A percentile compares a stretch with the other conserved stretches of the same genome.
Conservation (phyloP, 176 grass and related monocot species). For the Paspalum vaginatum region DNA sequence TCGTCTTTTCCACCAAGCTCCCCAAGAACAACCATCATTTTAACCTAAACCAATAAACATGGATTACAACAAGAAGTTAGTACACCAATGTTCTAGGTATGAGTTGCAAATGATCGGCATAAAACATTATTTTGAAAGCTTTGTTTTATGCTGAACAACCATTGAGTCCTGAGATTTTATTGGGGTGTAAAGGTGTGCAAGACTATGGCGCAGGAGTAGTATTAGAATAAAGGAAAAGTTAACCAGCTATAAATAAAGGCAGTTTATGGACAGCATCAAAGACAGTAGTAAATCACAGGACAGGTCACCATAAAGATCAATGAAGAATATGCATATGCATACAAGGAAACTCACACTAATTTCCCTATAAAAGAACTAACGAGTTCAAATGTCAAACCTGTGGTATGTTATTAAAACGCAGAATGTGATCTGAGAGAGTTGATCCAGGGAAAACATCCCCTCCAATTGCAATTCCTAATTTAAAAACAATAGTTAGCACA, state of each 20-base stretch:
- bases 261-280: background rate
- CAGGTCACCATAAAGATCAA: slow-evolving; percentile 5
- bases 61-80: background rate
- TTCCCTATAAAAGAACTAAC: slow-evolving; percentile 12
- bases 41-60: slow-evolving; percentile 68
- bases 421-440: slow-evolving; percentile 95
- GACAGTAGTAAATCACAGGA: background rate
- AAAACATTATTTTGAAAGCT: slow-evolving; percentile 1
- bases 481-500: slow-evolving; percentile 9
- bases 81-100: slow-evolving; percentile 30
- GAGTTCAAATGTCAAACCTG: slow-evolving; percentile 58
- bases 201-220: slow-evolving; percentile 21
- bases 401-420: slow-evolving; percentile 96
- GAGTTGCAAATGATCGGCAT: slow-evolving; percentile 16
- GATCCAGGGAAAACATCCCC: slow-evolving; percentile 99
- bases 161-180: slow-evolving; percentile 12
- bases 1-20: slow-evolving; percentile 96
- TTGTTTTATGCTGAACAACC: slow-evolving; percentile 20
- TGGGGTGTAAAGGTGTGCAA: background rate
- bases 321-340: background rate
- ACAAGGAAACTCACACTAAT: background rate
- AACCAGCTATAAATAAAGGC: no score
- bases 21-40: slow-evolving; percentile 99
- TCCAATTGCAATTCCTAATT: slow-evolving; percentile 96
- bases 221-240: background rate